Base-by-base conservation (phyloP, 805 yeast species). In the Priceomyces castillae region DNA sequence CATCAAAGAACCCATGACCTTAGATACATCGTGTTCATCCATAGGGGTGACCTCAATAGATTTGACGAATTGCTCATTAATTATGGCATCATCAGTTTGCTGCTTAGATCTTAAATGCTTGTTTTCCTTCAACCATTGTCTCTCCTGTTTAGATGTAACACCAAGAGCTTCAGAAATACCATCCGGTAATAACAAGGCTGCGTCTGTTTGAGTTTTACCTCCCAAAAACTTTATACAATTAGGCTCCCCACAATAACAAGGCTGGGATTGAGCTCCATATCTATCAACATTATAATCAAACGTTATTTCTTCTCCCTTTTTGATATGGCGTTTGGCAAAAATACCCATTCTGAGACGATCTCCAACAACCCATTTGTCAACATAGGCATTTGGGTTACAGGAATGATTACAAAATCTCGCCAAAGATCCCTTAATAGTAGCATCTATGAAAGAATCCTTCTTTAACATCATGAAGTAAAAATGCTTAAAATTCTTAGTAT, bases 351-450 rank as follows among this genome's bases (percentile, higher is more conserved):
- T 76, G 44, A 89, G 73, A 59, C 88, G 85, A 46, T 86, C 87
- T 22, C 90, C 90, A 11, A 92, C 98, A 14, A 90, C 94, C 99
- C 99, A 92, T 69, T 92, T 92, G 63, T 92, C 97, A 34, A 92
- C 96, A 55, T 79, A 88, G 17, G 96, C 92, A 62, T 94, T 94
- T 10, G 99, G 99, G 56, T 80, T 82, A 64, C 99, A 92, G 16
- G 96, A 88, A 65, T 92, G 99, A 64, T 92, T 92, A 59, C 94
- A 86, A 67, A 90, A 94, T 44, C 99, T 74, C 1, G 96, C 97
- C 43, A 92, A 65, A 15, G 89, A 80, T 6, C 98, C 99, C 66
- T 80, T 85, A 39, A 76, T 76, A 1, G 98, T 92, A 38, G 99
- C 99, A 64, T 92, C 99, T 46, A 92, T 88, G 59, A 90, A 94